Base-by-base conservation (phyloP, 768 basidiomycete species). In the Trichaptum fuscoviolaceum region DNA sequence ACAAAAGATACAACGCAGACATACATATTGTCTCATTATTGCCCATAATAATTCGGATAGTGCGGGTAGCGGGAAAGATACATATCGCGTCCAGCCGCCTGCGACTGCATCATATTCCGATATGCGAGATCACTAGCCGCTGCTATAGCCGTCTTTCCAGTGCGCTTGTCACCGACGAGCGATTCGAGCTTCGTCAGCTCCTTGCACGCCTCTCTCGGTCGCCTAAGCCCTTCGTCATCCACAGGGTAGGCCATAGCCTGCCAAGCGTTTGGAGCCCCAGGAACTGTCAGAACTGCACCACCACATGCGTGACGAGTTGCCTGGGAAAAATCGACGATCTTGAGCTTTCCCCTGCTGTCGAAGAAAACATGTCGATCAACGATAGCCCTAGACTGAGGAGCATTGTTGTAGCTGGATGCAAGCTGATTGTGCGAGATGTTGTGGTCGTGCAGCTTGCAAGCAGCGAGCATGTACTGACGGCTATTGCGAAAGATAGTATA, bases 351-450 rank as follows among this genome's bases (percentile, higher is more conserved):
- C 1, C 65, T 72, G 64, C 70, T 73, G 27, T 68, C 65, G n/a
- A 80, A 62, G 63, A 81, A 75, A 64, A 80, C 77, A 24, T 71
- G 72, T 0, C 70, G 69, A 30, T 75, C 72, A 10, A 68, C 52
- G 42, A 52, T 20, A 20, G 42, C 42, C 15, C 20, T 52, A 12
- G 42, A 52, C 3, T 20, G 42, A 20, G 42, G 42, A 52, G 42
- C 20, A 52, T 52, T 52, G 42, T 3, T 20, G 20, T 52, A 52
- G 10, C 42, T 15, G 20, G 42, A 4, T 15, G 42, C 42, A 10
- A 82, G 69, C 60, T 79, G 69, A 1, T 77, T 76, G 64, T 82
- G 81, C 1, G 70, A 62, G 7, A 83, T 64, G 0, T 81, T 79
- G 0, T 73, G 78, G 58, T 72, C 57, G 66, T 83, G 81, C 17